Base-by-base conservation (phyloP, 2,329 filamentous ascomycete genomes). In the Cryphonectria nitschkei region DNA sequence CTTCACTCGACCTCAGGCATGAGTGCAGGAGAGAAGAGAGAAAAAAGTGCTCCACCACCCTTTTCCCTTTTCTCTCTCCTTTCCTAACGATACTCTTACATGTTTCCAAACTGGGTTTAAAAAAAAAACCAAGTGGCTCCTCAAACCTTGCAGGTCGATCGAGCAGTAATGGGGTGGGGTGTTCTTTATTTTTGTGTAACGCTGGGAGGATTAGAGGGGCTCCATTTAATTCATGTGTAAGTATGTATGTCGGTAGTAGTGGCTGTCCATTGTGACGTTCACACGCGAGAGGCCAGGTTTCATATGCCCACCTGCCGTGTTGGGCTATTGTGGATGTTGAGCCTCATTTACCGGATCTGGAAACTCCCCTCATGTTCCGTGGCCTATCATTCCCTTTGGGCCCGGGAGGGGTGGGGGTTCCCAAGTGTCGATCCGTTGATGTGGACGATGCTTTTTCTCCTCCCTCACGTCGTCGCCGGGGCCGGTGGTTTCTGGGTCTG, bases 281-380 rank as follows among this genome's bases (percentile, higher is more conserved):
- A 19, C 54, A 58, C 54, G 54, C 54, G 54, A 32, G 54, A 34
- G 6, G 26, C 54, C 54, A 58, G 29, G 54, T 58, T 58, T 58
- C 54, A 58, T 32, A 11, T 32, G 54, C 8, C 58, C 34, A 61
- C 58, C 58, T 61, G 58, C 58, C 58, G 2, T 26, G 58, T 61
- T 61, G 58, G 58, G 58, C 19, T 11, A 39, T 26, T 39, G 32
- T 61, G 58, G 58, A 14, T 39, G 58, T 61, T 61, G 58, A 61
- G 58, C 58, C 58, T 61, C 58, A 61, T 37, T 61, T 61, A 22
- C 58, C 58, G 32, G 2, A 61, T 61, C 34, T 7, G 58, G 58
- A 34, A 61, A 61, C 32, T 61, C 7, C 16, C 46, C 46, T 9
- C 4, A 50, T 2, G 16, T 2, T n/a, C 7, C 58, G 32, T 37